A percentile compares a stretch with the other conserved stretches of the same genome.
phyloP scores from a whole-genome alignment of 768 basidiomycete genomes.

The Suillus weaverae region DNA sequence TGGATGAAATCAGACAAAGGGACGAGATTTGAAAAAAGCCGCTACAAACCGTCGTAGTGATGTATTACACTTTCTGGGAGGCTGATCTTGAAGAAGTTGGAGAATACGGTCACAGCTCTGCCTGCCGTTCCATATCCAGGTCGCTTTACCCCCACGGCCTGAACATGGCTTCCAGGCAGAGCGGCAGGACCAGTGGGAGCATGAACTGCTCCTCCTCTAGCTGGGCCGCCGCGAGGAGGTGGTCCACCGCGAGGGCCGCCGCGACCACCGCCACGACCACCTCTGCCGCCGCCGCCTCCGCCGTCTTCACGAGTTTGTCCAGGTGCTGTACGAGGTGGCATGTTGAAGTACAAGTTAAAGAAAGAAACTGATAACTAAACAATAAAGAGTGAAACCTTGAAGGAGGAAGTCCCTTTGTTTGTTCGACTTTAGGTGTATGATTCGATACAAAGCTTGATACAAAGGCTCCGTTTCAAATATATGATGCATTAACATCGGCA shows the following conservation, averaged over 20 bases:
- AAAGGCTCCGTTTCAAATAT: constrained; percentile 4
- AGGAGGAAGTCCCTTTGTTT: constrained; percentile 1
- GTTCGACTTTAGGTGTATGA: background rate
- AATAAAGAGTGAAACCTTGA: constrained; percentile 10
- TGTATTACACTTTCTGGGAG: constrained; percentile 65
- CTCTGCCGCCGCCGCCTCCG: constrained; percentile 30
- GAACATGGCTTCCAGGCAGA: constrained; percentile 38
- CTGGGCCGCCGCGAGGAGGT: constrained; percentile 16
- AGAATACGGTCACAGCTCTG: constrained; percentile 37
- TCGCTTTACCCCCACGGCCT: constrained; percentile 67
- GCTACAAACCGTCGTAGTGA: constrained; percentile 73
- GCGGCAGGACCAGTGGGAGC: constrained; percentile 30
- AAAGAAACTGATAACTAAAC: background rate
- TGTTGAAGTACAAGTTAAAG: constrained; percentile 14
- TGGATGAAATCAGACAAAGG: constrained; percentile 23
- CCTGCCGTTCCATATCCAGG: constrained; percentile 64
- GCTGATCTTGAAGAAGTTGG: constrained; percentile 65
- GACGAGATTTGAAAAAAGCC: background rate
- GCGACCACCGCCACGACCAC: constrained; percentile 27
- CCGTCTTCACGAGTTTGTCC: constrained; percentile 34
- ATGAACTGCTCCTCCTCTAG: constrained; percentile 20
- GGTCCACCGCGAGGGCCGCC: constrained; percentile 15
- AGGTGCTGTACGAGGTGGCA: constrained; percentile 42
- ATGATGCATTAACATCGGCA: background rate
- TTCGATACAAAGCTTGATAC: background rate